These are phyloP conservation scores for Fusarium liriodendri DNA, from an alignment of 2,329 filamentous ascomycete genomes.

Conservation along the genomic window DNA sequence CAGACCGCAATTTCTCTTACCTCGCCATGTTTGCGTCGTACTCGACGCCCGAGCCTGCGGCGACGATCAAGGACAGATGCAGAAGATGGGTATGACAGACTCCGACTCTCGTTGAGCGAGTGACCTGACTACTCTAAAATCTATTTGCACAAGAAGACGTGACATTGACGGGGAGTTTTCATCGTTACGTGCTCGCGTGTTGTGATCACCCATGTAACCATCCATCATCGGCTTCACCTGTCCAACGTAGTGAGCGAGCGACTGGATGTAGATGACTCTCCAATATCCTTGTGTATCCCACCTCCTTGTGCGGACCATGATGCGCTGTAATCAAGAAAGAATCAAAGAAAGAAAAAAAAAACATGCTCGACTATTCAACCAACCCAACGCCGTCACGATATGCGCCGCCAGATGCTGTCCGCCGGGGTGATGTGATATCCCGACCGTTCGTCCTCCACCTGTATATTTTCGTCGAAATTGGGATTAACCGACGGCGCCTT, in stretches of 20 bases:
- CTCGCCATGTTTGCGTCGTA: slow-evolving; percentile 15
- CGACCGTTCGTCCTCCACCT: background rate
- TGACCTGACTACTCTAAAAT: slow-evolving; percentile 1
- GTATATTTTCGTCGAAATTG: background rate
- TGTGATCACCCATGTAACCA: slow-evolving; percentile 1
- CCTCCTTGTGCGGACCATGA: slow-evolving; percentile 8
- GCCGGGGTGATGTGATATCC: slow-evolving; percentile 11
- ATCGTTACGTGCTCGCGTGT: background rate
- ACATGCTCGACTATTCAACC: slow-evolving; percentile 14
- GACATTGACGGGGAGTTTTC: background rate
- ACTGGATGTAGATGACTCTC: background rate
- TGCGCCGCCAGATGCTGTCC: slow-evolving; percentile 18
- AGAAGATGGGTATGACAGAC: slow-evolving; percentile 13
- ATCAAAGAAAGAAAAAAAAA: slow-evolving; percentile 1
- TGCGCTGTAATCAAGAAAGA: slow-evolving; percentile 20
- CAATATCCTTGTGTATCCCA: background rate
- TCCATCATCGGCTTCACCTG: background rate
- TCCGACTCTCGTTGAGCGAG: slow-evolving; percentile 7
- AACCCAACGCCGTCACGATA: slow-evolving; percentile 29
- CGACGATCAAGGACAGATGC: slow-evolving; percentile 11
- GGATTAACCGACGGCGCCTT: slow-evolving; percentile 3
- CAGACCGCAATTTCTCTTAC: background rate
- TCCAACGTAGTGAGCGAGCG: background rate
- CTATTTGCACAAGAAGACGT: background rate
- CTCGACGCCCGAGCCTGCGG: background rate